Base-by-base conservation (phyloP, 306 rosid species). In the Vigna hirtella region DNA sequence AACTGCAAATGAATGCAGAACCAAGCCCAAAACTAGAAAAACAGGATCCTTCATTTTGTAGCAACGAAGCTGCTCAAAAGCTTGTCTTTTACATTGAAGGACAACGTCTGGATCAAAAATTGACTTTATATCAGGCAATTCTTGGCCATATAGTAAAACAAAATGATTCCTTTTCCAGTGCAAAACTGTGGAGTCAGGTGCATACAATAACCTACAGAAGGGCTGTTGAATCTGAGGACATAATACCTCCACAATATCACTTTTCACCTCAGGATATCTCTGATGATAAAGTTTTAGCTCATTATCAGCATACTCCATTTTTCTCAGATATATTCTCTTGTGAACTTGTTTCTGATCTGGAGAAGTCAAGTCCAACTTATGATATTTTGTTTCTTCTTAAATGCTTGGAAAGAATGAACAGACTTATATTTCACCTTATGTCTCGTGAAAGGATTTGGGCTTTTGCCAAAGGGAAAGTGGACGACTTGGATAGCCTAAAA, bases 111-210 rank as follows among this genome's bases (percentile, higher is more conserved):
- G 91, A 90, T 66, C 84, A 71, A 79, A 78, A 83, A 36, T 74
- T 85, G 87, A 91, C 94, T 20, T 63, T 96, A 32, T 96, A 96
- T 82, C 99, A 96, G 86, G 92, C 96, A 66, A 88, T 96, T 87
- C 89, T 96, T 72, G 66, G 80, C 59, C 93, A 85, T 74, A 81
- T 84, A 73, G 84, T 87, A 64, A 93, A 86, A 79, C 91, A 91
- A 78, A 83, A 83, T 84, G 98, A 90, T 79, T 66, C 66, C 71
- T 82, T 76, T 74, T 61, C 85, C 70, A 74, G 82, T 64, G 68
- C 90, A 49, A 96, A 86, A 66, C 18, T 87, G 69, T 96, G 97
- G 98, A 81, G 85, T 80, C 93, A 89, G 78, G 93, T 84, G 56
- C 94, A 91, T 82, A 87, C 84, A 68, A 50, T 96, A 59, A 88